A percentile compares a stretch with the other conserved stretches of the same genome.
phyloP scores from a whole-genome alignment of 2,329 filamentous ascomycete genomes.

The Neurospora sp. region DNA sequence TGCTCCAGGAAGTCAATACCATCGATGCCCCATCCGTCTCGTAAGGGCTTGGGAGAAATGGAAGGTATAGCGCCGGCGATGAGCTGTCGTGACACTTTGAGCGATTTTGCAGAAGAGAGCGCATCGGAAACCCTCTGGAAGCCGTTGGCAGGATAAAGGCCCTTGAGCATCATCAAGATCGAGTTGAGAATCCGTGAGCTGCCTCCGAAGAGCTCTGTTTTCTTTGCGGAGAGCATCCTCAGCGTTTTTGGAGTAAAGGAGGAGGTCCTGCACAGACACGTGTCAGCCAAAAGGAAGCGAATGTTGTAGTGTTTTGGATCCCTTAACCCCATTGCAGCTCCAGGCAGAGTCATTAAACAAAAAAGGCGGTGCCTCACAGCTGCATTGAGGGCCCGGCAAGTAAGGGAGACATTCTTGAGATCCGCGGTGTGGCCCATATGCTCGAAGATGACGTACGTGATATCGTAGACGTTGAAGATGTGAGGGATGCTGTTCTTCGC shows the following conservation, averaged over 20 bases:
- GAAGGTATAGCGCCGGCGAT: background rate
- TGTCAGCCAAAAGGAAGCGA: too few relatives aligned
- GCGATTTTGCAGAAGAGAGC: background rate
- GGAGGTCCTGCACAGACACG: constrained; percentile 30
- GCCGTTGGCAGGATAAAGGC: background rate
- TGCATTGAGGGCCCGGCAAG: background rate
- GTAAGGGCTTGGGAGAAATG: background rate
- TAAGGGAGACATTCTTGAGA: background rate
- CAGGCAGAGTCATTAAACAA: background rate
- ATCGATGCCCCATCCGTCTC: background rate
- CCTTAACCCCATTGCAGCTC: background rate
- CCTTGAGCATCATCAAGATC: constrained; percentile 31
- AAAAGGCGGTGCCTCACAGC: background rate
- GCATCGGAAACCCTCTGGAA: background rate
- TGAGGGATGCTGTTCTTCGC: background rate
- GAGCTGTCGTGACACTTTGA: background rate
- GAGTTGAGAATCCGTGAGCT: constrained; percentile 35
- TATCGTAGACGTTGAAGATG: background rate
- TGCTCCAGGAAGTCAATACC: background rate
- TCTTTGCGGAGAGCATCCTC: constrained; percentile 35
- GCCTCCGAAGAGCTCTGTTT: constrained; percentile 30
- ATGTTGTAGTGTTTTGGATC: background rate
- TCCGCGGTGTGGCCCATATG: background rate
- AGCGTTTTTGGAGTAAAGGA: constrained; percentile 34
- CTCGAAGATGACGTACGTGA: background rate